Conservation (phyloP, 306 rosid genomes). For the Fragaria iinumae region DNA sequence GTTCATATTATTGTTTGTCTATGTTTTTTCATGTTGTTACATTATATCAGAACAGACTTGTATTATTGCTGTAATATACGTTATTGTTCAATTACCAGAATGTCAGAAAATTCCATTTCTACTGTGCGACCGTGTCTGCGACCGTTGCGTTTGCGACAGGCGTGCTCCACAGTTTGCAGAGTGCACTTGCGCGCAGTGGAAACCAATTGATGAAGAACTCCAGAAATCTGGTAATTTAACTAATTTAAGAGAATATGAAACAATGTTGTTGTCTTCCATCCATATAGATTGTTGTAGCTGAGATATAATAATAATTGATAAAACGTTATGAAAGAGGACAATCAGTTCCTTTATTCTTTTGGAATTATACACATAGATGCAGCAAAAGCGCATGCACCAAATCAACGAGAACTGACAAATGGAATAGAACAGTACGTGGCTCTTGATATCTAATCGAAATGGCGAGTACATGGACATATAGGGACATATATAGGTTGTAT, state of each 20-base stretch:
- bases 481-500: neutral
- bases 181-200: neutral
- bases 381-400: neutral
- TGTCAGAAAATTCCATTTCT: neutral
- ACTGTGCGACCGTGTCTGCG: neutral
- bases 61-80: neutral
- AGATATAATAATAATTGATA: neutral
- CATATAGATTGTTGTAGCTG: neutral
- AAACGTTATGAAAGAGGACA: neutral
- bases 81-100: neutral
- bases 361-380: neutral
- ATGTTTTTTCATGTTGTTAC: neutral
- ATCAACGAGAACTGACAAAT: neutral
- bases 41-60: neutral
- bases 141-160: neutral
- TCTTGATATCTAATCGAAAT: neutral
- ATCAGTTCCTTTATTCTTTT: neutral
- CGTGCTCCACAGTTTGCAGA: neutral
- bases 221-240: neutral
- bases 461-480: neutral
- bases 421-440: neutral
- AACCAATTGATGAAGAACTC: neutral
- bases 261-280: neutral
- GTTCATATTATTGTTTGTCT: neutral
- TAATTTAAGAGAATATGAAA: neutral